phyloP scores from a whole-genome alignment of 1,284 basidiomycete genomes.

The Blastosporella zonata region DNA sequence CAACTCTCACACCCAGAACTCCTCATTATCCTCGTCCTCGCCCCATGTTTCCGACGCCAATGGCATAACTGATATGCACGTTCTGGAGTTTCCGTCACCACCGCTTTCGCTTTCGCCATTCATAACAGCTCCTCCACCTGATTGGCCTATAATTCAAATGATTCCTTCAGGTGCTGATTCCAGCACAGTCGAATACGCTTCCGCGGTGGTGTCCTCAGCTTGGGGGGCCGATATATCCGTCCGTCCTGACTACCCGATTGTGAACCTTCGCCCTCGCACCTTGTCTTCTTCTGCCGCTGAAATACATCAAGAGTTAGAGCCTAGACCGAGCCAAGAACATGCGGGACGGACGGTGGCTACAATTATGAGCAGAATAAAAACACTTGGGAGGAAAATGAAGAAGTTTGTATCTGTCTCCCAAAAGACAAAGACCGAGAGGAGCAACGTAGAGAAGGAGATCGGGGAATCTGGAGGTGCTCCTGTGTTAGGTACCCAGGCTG shows the following conservation, averaged over 20 bases:
- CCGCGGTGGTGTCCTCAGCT: constrained; percentile 31
- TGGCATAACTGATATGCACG: no score
- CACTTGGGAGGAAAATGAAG: constrained; percentile 14
- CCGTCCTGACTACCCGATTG: constrained; percentile 15
- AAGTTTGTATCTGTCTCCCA: constrained; percentile 4
- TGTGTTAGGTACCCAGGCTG: neutral
- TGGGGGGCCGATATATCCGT: constrained; percentile 26
- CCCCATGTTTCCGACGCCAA: neutral
- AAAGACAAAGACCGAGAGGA: neutral
- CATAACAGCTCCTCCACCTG: constrained; percentile 18
- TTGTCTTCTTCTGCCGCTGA: neutral
- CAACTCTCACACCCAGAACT: constrained; percentile 5
- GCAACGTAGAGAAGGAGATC: neutral
- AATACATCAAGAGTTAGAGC: neutral
- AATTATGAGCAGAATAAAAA: constrained; percentile 14
- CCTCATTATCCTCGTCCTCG: constrained; percentile 12
- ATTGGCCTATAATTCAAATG: constrained; percentile 9
- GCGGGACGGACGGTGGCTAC: neutral
- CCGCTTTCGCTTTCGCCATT: constrained; percentile 17
- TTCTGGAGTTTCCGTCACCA: constrained; percentile 13
- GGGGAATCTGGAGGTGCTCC: neutral
- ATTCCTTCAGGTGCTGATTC: constrained; percentile 15
- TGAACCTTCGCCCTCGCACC: neutral
- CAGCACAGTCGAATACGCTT: constrained; percentile 32
- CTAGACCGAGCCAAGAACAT: neutral